These are phyloP conservation scores for Cochlearia excelsa DNA, from an alignment of 345 rosid species.

Conservation along the genomic window DNA sequence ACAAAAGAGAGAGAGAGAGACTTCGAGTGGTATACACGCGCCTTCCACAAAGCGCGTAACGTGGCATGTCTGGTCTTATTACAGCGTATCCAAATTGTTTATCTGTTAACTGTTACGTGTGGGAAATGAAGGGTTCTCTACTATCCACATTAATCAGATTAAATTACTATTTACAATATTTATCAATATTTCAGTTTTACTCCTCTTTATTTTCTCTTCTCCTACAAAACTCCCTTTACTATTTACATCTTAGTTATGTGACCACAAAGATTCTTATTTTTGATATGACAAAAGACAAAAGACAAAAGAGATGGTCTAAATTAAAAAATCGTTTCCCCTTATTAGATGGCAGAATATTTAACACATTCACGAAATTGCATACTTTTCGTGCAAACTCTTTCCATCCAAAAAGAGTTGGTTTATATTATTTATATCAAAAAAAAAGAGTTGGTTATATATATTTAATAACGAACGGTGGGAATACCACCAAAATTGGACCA, in stretches of 20 bases:
- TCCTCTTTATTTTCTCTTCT: constrained; percentile 1
- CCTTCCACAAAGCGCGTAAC: constrained; percentile 26
- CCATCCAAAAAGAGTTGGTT: neutral
- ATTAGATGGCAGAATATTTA: constrained; percentile 32
- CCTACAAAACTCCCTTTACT: neutral
- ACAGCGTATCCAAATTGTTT: constrained; percentile 38
- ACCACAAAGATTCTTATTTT: constrained; percentile 23
- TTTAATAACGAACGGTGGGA: constrained; percentile 22
- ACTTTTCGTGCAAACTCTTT: constrained; percentile 21
- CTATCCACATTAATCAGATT: constrained; percentile 19
- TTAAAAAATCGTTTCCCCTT: constrained; percentile 27
- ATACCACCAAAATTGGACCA: constrained; percentile 24
- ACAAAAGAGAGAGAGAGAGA: neutral
- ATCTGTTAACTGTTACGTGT: constrained; percentile 36
- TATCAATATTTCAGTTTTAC: neutral
- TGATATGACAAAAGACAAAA: constrained; percentile 25
- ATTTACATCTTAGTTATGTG: neutral
- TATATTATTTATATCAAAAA: too few relatives aligned
- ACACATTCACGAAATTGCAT: constrained; percentile 26
- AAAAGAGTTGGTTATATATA: constrained; percentile 13
- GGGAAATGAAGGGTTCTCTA: constrained; percentile 19
- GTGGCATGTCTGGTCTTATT: constrained; percentile 28
- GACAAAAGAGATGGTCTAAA: constrained; percentile 33
- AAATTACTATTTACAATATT: neutral
- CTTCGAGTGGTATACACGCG: constrained; percentile 23